phyloP scores from a whole-genome alignment of 2,329 filamentous ascomycete genomes.

The Aureobasidium subglaciale region DNA sequence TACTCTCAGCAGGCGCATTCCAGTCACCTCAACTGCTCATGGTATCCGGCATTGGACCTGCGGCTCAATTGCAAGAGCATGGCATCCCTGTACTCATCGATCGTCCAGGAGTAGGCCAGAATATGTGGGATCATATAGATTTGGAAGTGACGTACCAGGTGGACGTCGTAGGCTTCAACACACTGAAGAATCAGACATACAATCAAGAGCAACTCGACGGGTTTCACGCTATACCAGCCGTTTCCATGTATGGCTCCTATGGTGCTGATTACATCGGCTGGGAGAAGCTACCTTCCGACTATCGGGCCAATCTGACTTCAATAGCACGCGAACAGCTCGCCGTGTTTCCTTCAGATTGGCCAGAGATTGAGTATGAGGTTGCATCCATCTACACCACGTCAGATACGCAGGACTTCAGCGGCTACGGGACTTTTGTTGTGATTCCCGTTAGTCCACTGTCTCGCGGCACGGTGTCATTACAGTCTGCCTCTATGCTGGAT shows the following conservation, averaged over 20 bases:
- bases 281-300: conserved; percentile 23
- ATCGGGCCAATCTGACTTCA: conserved; percentile 15
- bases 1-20: conserved; percentile 26
- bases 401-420: conserved; percentile 24
- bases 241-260: conserved; percentile 12
- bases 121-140: conserved; percentile 27
- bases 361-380: conserved; percentile 26
- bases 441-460: conserved; percentile 5
- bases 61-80: conserved; percentile 29
- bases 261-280: conserved; percentile 22
- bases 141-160: conserved; percentile 29
- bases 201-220: conserved; percentile 9
- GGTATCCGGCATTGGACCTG: conserved; percentile 25
- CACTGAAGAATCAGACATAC: neutral
- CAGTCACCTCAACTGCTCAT: conserved; percentile 19
- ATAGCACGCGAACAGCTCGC: conserved; percentile 21
- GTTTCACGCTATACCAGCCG: conserved; percentile 15
- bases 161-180: conserved; percentile 19
- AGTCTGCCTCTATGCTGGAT: conserved; percentile 22
- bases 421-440: conserved; percentile 29
- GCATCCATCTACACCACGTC: conserved; percentile 18
- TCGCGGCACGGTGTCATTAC: conserved; percentile 19
- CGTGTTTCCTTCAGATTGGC: conserved; percentile 27
- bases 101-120: conserved; percentile 26
- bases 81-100: conserved; percentile 25